Evolutionary conservation across 164 flowering plant species (phyloP), one percentile per base, ranked within the genome.

Genomic region (Dillenia turbinata): DNA sequence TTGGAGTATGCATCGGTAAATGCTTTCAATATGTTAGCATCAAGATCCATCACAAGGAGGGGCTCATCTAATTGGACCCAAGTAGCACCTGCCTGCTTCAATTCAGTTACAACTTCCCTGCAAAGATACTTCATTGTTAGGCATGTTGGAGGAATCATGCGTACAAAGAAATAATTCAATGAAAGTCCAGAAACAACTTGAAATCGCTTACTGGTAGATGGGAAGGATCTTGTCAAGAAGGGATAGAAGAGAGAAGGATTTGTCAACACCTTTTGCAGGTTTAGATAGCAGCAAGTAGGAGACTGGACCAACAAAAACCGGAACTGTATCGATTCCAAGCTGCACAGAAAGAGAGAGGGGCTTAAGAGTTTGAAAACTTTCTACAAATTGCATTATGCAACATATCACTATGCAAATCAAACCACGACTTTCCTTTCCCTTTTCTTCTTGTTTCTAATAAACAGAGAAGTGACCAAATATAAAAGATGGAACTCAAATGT

Each of bases 41-140:
- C 87, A 45, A 92, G 91, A 74, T 89, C 98, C 84, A 61, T 26
- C 17, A 86, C 88, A 54, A 92, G 86, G 44, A 77, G 75, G 40
- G 97, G 92, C 79, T 91, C 97, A 77, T 89, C 98, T 64, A 92
- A 85, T 75, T 92, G 98, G 67, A 92, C 81, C 90, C 85, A 85
- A 13, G 88, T 54, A 54, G 98, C 96, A 72, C 98, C 98, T 65
- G 95, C 92, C 44, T 81, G 85, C 80, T 92, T 89, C 12, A 92
- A 75, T 63, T 92, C 96, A 70, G 84, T 62, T 19, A 88, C 64
- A 69, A 89, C 98, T 74, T 89, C 92, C 87, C 87, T 85, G 83
- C 46, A 69, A 60, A 63, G 55, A 68, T 60, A 8, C 44, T 13
- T 55, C 24, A 52, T 19, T 46, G 49, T 43, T 33, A 45, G 44